These are phyloP conservation scores for Amyloporia xantha DNA, from an alignment of 768 basidiomycete genomes.

Conservation along the genomic window DNA sequence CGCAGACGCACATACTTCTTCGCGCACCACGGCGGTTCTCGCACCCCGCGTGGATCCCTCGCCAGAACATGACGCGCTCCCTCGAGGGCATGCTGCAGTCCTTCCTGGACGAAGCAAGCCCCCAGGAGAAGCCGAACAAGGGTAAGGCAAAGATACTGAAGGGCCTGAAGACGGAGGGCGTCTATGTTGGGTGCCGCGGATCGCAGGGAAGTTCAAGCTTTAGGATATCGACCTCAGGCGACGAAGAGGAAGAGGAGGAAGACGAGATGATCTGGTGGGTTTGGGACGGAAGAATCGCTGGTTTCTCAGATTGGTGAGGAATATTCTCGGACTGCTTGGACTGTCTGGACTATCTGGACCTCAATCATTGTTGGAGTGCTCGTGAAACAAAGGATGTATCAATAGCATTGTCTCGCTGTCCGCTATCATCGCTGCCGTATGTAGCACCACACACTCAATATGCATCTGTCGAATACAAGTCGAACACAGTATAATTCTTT, in stretches of 20 bases:
- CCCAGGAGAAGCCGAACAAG: slow-evolving; percentile 17
- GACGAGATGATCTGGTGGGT: slow-evolving; percentile 49
- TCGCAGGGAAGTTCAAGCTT: neutral
- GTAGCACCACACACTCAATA: too few species aligned
- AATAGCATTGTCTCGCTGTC: too few species aligned
- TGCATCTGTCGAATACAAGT: too few species aligned
- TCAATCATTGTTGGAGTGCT: too few species aligned
- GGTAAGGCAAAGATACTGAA: slow-evolving; percentile 23
- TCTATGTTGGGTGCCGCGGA: slow-evolving; percentile 31
- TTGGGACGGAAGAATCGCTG: slow-evolving; percentile 42
- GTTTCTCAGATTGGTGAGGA: slow-evolving; percentile 40
- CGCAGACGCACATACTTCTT: slow-evolving; percentile 40
- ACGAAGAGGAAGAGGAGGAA: slow-evolving; percentile 26
- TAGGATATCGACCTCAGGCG: neutral
- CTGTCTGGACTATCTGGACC: neutral
- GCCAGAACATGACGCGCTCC: slow-evolving; percentile 33
- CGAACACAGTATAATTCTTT: too few species aligned
- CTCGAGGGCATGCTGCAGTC: slow-evolving; percentile 30
- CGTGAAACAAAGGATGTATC: neutral
- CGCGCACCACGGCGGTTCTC: slow-evolving; percentile 41
- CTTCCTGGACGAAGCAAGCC: slow-evolving; percentile 27
- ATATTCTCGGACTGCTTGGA: neutral
- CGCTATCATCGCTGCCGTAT: too few species aligned
- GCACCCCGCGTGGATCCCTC: slow-evolving; percentile 42
- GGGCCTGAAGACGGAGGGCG: slow-evolving; percentile 31